phyloP scores from a whole-genome alignment of 306 rosid genomes.

The Mucuna pruriens region DNA sequence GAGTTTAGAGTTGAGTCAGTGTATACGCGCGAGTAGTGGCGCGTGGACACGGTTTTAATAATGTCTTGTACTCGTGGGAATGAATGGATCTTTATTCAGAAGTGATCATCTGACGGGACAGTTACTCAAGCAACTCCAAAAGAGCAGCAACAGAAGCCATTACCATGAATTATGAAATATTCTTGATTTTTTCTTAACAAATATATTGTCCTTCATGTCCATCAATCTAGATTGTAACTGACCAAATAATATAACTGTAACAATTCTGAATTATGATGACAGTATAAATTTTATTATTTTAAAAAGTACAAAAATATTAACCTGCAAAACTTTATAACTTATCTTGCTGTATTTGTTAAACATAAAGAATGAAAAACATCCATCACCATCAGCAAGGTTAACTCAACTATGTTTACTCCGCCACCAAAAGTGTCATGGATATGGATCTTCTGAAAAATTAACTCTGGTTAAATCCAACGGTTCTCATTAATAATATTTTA shows the following conservation, averaged over 20 bases:
- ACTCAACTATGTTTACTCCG: too few species aligned
- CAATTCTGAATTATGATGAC: neutral
- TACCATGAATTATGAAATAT: neutral
- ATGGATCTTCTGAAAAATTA: too few species aligned
- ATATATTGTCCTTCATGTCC: neutral
- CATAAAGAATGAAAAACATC: too few species aligned
- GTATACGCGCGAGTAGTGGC: slow-evolving; percentile 5
- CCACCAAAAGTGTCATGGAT: too few species aligned
- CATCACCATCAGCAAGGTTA: too few species aligned
- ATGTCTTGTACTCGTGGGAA: slow-evolving; percentile 34
- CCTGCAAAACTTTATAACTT: too few species aligned
- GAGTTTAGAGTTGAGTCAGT: neutral
- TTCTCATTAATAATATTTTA: too few species aligned
- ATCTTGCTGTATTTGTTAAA: too few species aligned
- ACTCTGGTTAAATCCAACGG: too few species aligned
- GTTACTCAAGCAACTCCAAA: slow-evolving; percentile 49
- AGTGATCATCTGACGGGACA: slow-evolving; percentile 55
- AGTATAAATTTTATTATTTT: neutral
- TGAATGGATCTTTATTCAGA: slow-evolving; percentile 54
- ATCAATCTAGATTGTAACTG: neutral
- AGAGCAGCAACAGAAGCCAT: slow-evolving; percentile 28
- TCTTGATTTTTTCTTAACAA: neutral
- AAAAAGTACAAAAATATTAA: too few species aligned
- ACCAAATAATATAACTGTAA: neutral
- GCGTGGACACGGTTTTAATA: neutral